Evolutionary conservation across 1,284 basidiomycete genomes (phyloP).

Genomic region (Tranzscheliella williamsii): DNA sequence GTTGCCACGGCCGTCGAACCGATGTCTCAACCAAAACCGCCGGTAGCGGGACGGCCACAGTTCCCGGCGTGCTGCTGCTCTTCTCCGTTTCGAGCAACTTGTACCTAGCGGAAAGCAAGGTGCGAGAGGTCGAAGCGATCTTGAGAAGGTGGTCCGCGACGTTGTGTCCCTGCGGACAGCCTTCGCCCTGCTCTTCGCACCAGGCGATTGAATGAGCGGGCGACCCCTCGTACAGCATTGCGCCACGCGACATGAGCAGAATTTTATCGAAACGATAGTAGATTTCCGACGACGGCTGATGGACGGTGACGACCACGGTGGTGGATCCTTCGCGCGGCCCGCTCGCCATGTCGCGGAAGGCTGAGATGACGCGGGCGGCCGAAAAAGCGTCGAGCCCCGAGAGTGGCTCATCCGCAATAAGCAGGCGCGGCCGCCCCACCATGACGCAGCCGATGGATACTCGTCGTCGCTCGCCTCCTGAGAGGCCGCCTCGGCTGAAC

Average conservation of each 20-base stretch:
- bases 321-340: slow-evolving; percentile 26
- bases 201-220: slow-evolving; percentile 34
- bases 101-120: background rate
- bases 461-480: slow-evolving; percentile 46
- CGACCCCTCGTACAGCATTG: slow-evolving; percentile 39
- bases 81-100: background rate
- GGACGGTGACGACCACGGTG: slow-evolving; percentile 45
- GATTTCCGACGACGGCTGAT: slow-evolving; percentile 50
- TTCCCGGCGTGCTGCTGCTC: background rate
- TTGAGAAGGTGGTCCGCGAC: slow-evolving; percentile 47
- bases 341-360: slow-evolving; percentile 29
- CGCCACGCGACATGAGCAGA: slow-evolving; percentile 42
- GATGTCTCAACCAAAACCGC: slow-evolving; percentile 4
- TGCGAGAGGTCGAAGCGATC: slow-evolving; percentile 14
- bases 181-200: slow-evolving; percentile 38
- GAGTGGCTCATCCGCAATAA: slow-evolving; percentile 46
- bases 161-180: slow-evolving; percentile 41
- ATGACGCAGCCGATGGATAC: slow-evolving; percentile 47
- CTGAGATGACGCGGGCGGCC: slow-evolving; percentile 38
- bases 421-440: slow-evolving; percentile 37
- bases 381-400: slow-evolving; percentile 47
- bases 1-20: slow-evolving; percentile 28
- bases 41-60: background rate
- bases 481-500: slow-evolving; percentile 37
- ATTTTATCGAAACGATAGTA: slow-evolving; percentile 40